Evolutionary conservation across 768 basidiomycete genomes (phyloP), one percentile per base, ranked within the genome.

Genomic region (Gymnopilus dilepis): DNA sequence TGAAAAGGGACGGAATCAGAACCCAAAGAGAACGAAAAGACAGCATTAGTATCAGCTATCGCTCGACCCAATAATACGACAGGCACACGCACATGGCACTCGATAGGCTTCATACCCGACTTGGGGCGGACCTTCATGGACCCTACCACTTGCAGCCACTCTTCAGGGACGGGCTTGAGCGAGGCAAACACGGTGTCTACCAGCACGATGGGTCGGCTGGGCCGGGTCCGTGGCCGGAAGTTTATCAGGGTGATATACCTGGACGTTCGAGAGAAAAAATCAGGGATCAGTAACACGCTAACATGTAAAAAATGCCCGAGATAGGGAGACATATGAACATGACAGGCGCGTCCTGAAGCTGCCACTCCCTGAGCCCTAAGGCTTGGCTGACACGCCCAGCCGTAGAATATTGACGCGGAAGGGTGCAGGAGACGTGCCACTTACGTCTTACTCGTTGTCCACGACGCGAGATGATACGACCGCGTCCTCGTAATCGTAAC

Each of bases 101-200:
- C 78, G 21, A 82, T 75, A 15, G 80, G 77, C 41, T 74, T 71
- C 55, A 78, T 64, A 2, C 64, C 65, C 5, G 78, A 65, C 13
- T 69, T 69, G 31, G 69, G 70, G 21, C 77, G 72, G 34, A 72
- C 69, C 48, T 72, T 64, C 73, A 85, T 69, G 56, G 67, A 66
- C 64, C 79, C 59, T 58, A 79, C 61, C n/a, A 82, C 70, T 67
- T 88, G 82, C 53, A 74, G 73, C 86, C 86, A 88, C 65, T 87
- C 87, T 53, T 86, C 84, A 5, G 87, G 86, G 2, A 77, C 71
- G 0, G 77, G 71, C 66, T 87, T 88, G 59, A 88, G 69, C 0
- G 81, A 81, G 5, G 78, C 75, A 61, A 83, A 71, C 57, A 86
- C 82, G 4, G 79, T 73, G 26, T 81, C 74, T 33, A 70, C 45